Evolutionary conservation across 495 filamentous ascomycete genomes (phyloP).

Genomic region (Physcia stellaris): DNA sequence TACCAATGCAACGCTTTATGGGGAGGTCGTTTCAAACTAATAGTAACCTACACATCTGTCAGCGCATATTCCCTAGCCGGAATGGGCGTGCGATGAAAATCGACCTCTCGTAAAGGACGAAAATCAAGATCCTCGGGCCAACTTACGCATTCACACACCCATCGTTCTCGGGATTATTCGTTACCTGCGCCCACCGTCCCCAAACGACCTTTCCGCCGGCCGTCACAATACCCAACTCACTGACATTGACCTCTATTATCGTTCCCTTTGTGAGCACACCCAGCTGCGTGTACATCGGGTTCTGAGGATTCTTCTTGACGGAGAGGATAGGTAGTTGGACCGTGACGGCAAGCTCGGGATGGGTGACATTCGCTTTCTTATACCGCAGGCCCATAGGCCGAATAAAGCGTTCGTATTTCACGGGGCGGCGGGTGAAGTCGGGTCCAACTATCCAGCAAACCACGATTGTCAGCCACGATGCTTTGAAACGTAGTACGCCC

Average conservation of each 20-base stretch:
- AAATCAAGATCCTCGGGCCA: too few species aligned
- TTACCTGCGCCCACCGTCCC: constrained; percentile 71
- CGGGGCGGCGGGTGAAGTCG: constrained; percentile 82
- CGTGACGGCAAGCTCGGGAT: constrained; percentile 71
- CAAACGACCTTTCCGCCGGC: constrained; percentile 87
- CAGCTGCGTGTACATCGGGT: constrained; percentile 85
- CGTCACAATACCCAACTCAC: constrained; percentile 84
- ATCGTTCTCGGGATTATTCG: constrained; percentile 67
- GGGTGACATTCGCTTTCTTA: constrained; percentile 88
- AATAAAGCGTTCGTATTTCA: constrained; percentile 87
- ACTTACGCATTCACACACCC: constrained; percentile 74
- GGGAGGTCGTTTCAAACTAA: too few species aligned
- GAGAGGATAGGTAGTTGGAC: constrained; percentile 86
- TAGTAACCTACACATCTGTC: too few species aligned
- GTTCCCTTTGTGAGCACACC: constrained; percentile 92
- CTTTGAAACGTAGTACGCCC: constrained; percentile 3
- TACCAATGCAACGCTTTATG: too few species aligned
- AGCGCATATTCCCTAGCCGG: too few species aligned
- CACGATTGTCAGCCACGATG: background rate
- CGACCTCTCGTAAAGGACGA: too few species aligned
- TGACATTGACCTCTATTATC: constrained; percentile 91
- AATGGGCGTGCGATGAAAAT: too few species aligned
- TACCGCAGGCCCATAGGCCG: constrained; percentile 73
- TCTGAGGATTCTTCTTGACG: constrained; percentile 98
- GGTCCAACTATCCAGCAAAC: constrained; percentile 47